phyloP scores from a whole-genome alignment of 148 eudicot species.

The Salicornia ramosissima region DNA sequence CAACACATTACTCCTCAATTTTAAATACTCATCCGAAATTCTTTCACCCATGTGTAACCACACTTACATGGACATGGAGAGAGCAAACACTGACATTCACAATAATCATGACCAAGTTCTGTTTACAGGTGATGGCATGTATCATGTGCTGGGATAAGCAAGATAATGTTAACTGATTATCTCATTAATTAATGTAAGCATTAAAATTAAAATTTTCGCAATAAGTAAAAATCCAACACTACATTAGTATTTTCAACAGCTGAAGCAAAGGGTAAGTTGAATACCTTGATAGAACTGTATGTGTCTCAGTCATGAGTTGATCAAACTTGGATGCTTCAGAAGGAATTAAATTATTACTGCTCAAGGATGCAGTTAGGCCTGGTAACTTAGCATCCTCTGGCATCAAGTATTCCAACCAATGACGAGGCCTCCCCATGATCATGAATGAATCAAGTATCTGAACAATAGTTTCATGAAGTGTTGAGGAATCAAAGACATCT shows the following conservation, averaged over 20 bases:
- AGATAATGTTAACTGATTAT: background rate
- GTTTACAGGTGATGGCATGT: no score
- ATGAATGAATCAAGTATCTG: slow-evolving; percentile 68
- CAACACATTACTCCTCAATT: no score
- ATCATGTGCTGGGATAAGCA: background rate
- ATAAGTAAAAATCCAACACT: background rate
- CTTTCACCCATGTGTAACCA: no score
- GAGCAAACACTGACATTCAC: no score
- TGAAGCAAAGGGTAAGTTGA: background rate
- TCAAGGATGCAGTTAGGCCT: slow-evolving; percentile 37
- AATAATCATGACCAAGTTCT: no score
- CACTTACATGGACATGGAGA: no score
- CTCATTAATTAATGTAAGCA: background rate
- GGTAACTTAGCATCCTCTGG: slow-evolving; percentile 49
- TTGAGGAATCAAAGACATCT: slow-evolving; percentile 49
- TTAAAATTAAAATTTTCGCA: background rate
- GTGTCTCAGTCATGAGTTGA: slow-evolving; percentile 73
- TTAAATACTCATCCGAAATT: no score
- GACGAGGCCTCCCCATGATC: slow-evolving; percentile 70
- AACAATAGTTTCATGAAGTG: slow-evolving; percentile 61
- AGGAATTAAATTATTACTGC: slow-evolving; percentile 29
- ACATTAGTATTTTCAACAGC: background rate
- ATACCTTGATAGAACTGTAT: slow-evolving; percentile 71
- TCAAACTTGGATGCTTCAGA: slow-evolving; percentile 54
- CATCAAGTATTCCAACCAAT: slow-evolving; percentile 82